phyloP scores from a whole-genome alignment of 1,284 basidiomycete species.

The Lentinula novae-zelandiae region DNA sequence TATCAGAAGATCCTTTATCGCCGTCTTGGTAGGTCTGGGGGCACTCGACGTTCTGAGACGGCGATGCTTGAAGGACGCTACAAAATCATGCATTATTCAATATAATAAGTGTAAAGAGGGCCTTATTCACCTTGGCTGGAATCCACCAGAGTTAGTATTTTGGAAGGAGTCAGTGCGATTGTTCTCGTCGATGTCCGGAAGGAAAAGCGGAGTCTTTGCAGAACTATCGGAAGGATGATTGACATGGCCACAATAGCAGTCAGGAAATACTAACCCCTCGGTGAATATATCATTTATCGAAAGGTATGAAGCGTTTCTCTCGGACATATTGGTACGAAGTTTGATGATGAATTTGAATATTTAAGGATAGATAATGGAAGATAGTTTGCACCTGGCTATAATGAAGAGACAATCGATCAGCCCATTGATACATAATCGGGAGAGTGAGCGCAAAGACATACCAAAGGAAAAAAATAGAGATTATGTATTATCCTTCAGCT shows the following conservation, averaged over 20 bases:
- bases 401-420: no score
- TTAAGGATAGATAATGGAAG: not conserved
- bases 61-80: not conserved
- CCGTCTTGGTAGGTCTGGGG: not conserved
- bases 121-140: not conserved
- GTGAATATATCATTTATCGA: not conserved
- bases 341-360: not conserved
- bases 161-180: not conserved
- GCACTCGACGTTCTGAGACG: not conserved
- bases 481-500: no score
- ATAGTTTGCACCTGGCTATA: not conserved
- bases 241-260: not conserved
- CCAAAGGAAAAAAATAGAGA: no score
- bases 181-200: not conserved
- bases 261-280: not conserved
- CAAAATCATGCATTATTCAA: not conserved
- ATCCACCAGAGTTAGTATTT: not conserved
- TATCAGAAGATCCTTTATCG: not conserved
- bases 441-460: no score
- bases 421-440: no score
- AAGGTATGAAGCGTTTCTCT: not conserved
- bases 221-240: not conserved
- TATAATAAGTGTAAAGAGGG: not conserved
- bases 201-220: not conserved
- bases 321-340: not conserved